Base-by-base conservation (phyloP, 345 rosid genomes). In the Eucalyptus regnans region DNA sequence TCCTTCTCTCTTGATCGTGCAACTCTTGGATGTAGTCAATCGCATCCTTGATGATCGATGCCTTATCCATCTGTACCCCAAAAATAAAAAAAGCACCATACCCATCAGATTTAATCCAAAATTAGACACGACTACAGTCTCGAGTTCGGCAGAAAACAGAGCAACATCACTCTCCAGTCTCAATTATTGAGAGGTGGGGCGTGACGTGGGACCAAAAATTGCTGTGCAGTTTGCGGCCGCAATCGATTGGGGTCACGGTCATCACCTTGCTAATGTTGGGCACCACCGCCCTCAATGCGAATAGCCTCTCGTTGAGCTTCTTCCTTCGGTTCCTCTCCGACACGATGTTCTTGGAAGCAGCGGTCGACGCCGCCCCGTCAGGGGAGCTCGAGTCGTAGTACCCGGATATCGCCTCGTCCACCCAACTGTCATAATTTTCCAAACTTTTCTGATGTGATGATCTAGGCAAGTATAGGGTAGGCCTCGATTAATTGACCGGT, bases 41-140 rank as follows among this genome's bases (percentile, higher is more conserved):
- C 12, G 99, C 99, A 50, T 98, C 99, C 91, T 95, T 98, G 88
- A 98, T 93, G 90, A 98, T 98, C n/a, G 99, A 98, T 27, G 99
- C 99, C 93, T 96, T 98, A 89, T 98, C 99, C 99, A 98, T 98
- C 99, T 98, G 79, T 20, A 76, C 23, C 83, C 48, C 83, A 76
- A 20, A 31, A 18, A 20, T 10, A 5, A 41, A 37, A 41, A 37
- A 76, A 76, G 48, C 9, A 76, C 48, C 83, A 11, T 20, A 41
- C 83, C 83, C 48, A 20, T 71, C 43, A 37, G 83, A 37, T 37
- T 9, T 20, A 37, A 71, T 20, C 46, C 48, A 41, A 22, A 76
- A 37, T 76, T 76, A 41, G 48, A 41, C 29, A 20, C 2, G 83
- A 76, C 5, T 20, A 11, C 3, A 20, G 83, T 41, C 83, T 41